Evolutionary conservation across 1,284 basidiomycete genomes (phyloP), one percentile per base, ranked within the genome.

Genomic region (Ceratobasidium sp.): DNA sequence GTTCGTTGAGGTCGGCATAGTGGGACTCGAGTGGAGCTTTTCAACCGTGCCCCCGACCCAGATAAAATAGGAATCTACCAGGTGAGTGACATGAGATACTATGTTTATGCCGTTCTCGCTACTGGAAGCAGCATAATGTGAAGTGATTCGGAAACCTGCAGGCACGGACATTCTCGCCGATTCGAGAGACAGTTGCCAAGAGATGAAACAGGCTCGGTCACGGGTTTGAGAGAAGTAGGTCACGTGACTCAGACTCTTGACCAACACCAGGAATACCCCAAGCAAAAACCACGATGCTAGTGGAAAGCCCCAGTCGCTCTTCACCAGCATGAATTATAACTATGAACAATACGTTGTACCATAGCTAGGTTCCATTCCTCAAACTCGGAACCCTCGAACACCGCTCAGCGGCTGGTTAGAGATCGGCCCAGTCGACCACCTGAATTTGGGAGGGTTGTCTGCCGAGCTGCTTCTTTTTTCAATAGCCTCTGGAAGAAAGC

Each of bases 21-120:
- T 19, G 1, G 27, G 8, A n/a, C 37, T 34, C 19, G 49, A 29
- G 48, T 62, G 41, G 29, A 54, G 62, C 43, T 66, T 74, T n/a
- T 68, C 74, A 24, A 27, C 59, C 1, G 87, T 89, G 7, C 84
- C 84, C 1, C 93, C 92, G 53, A 92, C 84, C 93, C 93, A 95
- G 58, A 95, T 80, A 88, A 95, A 90, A 80, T 91, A 92, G 66
- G 92, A 92, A 79, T 88, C 87, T 41, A 88, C 86, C 48, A 95
- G 82, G 54, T 84, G 84, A 54, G 90, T 94, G 74, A 92, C 84
- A 78, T 93, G 91, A 74, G 94, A 82, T 9, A 85, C 87, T 75
- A 94, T 85, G 51, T 87, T 84, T 2, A 91, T 76, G 5, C 43
- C 65, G 59, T 69, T 56, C 22, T 69, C 62, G 29, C 16, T 41